Conservation (phyloP, 768 basidiomycete species). For the Pisolithus orientalis region DNA sequence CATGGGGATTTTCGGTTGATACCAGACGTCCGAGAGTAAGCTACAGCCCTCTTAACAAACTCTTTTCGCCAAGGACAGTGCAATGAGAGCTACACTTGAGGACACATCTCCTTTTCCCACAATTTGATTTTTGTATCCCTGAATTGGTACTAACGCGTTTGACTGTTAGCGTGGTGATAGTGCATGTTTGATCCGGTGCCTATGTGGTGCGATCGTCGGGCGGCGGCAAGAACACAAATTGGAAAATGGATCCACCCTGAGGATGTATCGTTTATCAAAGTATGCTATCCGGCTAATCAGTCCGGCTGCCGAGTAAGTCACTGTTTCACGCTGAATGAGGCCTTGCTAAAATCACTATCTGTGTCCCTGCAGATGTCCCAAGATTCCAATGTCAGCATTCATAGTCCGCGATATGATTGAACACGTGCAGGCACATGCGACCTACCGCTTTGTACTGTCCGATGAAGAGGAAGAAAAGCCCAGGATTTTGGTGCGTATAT, state of each 20-base stretch:
- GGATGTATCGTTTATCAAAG: constrained; percentile 71
- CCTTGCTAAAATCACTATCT: background rate
- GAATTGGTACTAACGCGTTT: constrained; percentile 11
- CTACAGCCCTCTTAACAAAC: constrained; percentile 72
- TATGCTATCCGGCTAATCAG: constrained; percentile 75
- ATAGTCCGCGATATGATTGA: constrained; percentile 89
- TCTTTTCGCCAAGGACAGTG: constrained; percentile 64
- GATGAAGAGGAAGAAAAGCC: constrained; percentile 85
- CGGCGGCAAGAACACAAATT: constrained; percentile 50
- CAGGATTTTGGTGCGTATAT: constrained; percentile 63
- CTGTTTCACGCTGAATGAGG: background rate
- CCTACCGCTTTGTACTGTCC: constrained; percentile 82
- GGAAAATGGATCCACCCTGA: constrained; percentile 25
- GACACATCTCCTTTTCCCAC: constrained; percentile 44
- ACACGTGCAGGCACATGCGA: constrained; percentile 86
- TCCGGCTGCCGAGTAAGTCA: constrained; percentile 54
- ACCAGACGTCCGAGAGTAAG: constrained; percentile 85
- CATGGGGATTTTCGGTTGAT: constrained; percentile 68
- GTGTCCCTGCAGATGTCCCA: constrained; percentile 24
- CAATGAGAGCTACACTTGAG: constrained; percentile 87
- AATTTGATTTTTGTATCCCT: constrained; percentile 8
- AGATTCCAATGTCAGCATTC: constrained; percentile 75
- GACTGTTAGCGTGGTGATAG: constrained; percentile 47
- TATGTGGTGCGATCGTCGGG: constrained; percentile 81
- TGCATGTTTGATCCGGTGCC: constrained; percentile 63